Percentiles rank a stretch among this genome's conserved stretches.
Evolutionary conservation across 345 rosid species (phyloP).

Genomic region (Camelina laxa): DNA sequence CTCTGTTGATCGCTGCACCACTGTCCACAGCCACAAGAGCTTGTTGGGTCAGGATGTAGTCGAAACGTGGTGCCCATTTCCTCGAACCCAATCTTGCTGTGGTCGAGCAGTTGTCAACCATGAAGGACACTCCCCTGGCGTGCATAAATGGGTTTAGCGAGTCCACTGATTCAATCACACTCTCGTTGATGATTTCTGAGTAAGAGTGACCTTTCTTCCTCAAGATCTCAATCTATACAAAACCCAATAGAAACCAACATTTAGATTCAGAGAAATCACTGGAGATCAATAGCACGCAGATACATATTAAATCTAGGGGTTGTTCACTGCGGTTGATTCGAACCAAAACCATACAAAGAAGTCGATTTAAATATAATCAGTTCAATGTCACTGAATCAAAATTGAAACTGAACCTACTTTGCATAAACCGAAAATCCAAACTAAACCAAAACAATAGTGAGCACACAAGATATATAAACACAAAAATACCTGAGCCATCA

Average conservation of each 20-base stretch:
- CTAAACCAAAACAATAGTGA: background rate
- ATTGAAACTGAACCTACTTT: background rate
- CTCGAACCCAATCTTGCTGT: constrained; percentile 94
- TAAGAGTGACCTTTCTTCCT: constrained; percentile 96
- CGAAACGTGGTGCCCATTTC: constrained; percentile 95
- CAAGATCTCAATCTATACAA: constrained; percentile 77
- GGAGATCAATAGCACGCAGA: background rate
- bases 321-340: background rate
- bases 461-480: constrained; percentile 12
- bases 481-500: constrained; percentile 91
- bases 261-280: background rate
- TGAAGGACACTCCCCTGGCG: constrained; percentile 94
- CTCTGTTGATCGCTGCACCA: constrained; percentile 63
- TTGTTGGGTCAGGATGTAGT: constrained; percentile 81
- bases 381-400: background rate
- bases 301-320: background rate
- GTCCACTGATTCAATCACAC: constrained; percentile 91
- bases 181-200: constrained; percentile 94
- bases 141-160: constrained; percentile 96
- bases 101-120: constrained; percentile 96
- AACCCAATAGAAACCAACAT: background rate
- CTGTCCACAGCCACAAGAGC: constrained; percentile 76
- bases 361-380: background rate
- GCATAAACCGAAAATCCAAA: background rate
- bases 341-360: background rate